Conservation (phyloP, 306 rosid species). For the Canavalia gladiata region DNA sequence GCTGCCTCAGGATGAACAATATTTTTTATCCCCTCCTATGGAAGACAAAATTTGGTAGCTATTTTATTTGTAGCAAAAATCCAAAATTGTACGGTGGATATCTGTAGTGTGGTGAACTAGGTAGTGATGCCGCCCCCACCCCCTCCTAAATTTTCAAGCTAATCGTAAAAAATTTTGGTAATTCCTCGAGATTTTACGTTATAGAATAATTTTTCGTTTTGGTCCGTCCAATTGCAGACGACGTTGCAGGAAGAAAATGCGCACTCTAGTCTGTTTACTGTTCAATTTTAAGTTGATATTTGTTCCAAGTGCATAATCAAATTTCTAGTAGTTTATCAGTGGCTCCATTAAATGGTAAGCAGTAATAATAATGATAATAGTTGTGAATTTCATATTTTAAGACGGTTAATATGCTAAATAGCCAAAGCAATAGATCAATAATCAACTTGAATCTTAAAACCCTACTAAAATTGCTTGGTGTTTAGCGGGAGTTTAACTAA, state of each 20-base stretch:
- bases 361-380: no score
- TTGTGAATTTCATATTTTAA: no score
- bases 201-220: not conserved
- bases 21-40: slow-evolving; percentile 3
- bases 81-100: slow-evolving; percentile 24
- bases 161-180: slow-evolving; percentile 42
- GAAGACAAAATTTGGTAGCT: slow-evolving; percentile 36
- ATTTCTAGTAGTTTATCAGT: no score
- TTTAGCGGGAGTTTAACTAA: no score
- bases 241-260: not conserved
- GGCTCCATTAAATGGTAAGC: no score
- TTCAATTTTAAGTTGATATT: no score
- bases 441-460: no score
- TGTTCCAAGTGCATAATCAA: no score
- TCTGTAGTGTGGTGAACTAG: slow-evolving; percentile 38
- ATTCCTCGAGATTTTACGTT: slow-evolving; percentile 2
- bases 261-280: no score
- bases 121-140: slow-evolving; percentile 8
- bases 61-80: slow-evolving; percentile 25
- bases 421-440: no score
- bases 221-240: not conserved
- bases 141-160: not conserved
- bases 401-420: no score
- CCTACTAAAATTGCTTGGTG: no score
- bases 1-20: not conserved